Conservation (phyloP, 164 flowering plant genomes). For the Pachysandra terminalis region DNA sequence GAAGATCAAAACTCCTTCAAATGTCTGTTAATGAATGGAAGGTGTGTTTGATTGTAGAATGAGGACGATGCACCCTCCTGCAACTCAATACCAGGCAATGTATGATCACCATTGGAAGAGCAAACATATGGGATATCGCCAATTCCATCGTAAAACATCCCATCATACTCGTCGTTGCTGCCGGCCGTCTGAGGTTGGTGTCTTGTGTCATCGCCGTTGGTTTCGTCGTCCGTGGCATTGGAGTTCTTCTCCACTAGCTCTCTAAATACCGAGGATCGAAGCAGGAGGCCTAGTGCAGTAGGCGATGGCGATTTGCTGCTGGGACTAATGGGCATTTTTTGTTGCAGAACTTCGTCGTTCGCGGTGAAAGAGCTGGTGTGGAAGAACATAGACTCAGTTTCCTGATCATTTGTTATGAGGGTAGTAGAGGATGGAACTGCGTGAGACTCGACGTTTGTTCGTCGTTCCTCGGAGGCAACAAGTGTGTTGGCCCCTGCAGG, state of each 20-base stretch:
- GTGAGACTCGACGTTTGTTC: constrained; percentile 12
- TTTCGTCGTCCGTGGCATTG: constrained; percentile 18
- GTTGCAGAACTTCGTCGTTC: constrained; percentile 23
- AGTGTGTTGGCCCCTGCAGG: constrained; percentile 36
- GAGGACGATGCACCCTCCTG: constrained; percentile 17
- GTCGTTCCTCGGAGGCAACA: constrained; percentile 22
- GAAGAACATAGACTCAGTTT: too few relatives aligned
- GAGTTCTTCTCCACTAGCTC: constrained; percentile 57
- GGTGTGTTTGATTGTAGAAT: constrained; percentile 19
- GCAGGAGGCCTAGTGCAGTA: constrained; percentile 57
- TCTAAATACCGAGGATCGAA: constrained; percentile 54
- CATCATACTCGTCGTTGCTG: constrained; percentile 20
- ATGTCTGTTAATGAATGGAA: constrained; percentile 15
- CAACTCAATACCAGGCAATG: constrained; percentile 22
- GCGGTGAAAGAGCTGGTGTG: too few relatives aligned
- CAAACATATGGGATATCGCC: constrained; percentile 20
- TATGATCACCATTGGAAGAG: constrained; percentile 9
- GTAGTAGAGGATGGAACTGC: constrained; percentile 6
- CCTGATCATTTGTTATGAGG: constrained; percentile 7
- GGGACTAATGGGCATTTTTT: constrained; percentile 23
- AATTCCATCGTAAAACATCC: constrained; percentile 22
- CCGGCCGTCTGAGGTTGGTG: constrained; percentile 6
- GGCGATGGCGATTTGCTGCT: constrained; percentile 37
- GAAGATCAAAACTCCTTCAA: neutral
- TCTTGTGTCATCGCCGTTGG: constrained; percentile 17